A percentile compares a stretch with the other conserved stretches of the same genome.
Conservation (phyloP, 2,329 filamentous ascomycete genomes). For the Nemania abortiva region DNA sequence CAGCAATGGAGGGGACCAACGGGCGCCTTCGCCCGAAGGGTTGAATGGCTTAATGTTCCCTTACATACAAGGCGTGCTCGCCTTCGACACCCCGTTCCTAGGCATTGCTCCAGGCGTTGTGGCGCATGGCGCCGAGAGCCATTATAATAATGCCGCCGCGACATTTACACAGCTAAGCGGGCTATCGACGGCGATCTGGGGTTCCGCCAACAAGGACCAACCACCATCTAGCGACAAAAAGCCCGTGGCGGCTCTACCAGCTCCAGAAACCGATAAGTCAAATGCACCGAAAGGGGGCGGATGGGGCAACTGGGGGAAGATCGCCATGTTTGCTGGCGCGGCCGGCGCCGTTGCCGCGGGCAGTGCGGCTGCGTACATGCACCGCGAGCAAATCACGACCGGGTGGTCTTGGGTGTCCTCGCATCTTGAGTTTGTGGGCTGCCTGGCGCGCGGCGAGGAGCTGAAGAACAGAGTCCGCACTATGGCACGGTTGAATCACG, state of each 20-base stretch:
- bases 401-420: slow-evolving; percentile 87
- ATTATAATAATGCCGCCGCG: slow-evolving; percentile 79
- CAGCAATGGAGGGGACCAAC: slow-evolving; percentile 41
- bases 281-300: slow-evolving; percentile 46
- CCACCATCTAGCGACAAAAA: slow-evolving; percentile 47
- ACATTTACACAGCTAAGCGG: slow-evolving; percentile 76
- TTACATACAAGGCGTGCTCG: slow-evolving; percentile 88
- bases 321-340: slow-evolving; percentile 87
- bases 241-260: slow-evolving; percentile 54
- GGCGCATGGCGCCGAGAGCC: slow-evolving; percentile 87
- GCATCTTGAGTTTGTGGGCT: slow-evolving; percentile 94
- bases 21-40: slow-evolving; percentile 12
- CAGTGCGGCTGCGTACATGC: slow-evolving; percentile 86
- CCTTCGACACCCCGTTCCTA: slow-evolving; percentile 94
- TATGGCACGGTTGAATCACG: slow-evolving; percentile 72
- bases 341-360: slow-evolving; percentile 85
- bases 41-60: slow-evolving; percentile 86
- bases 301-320: slow-evolving; percentile 87
- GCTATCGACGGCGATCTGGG: slow-evolving; percentile 77
- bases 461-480: slow-evolving; percentile 78
- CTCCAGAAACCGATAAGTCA: slow-evolving; percentile 45
- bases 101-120: slow-evolving; percentile 85
- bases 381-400: slow-evolving; percentile 81
- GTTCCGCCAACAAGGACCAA: slow-evolving; percentile 56
- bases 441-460: slow-evolving; percentile 85